Evolutionary conservation across 2,329 filamentous ascomycete species (phyloP).

Genomic region (Diplodia corticola): DNA sequence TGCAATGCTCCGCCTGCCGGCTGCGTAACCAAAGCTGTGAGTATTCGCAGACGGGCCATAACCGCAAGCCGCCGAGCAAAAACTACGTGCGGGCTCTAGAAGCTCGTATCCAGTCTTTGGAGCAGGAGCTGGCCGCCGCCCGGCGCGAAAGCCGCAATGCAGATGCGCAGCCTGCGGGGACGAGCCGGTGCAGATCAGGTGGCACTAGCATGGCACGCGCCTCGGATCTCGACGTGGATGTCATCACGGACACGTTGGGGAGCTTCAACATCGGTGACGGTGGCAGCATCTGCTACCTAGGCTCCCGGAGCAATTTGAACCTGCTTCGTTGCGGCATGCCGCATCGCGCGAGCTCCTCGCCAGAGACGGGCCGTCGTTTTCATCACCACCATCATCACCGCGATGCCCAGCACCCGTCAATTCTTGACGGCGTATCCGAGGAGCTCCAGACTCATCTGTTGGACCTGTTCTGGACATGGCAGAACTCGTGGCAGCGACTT

Average conservation of each 20-base stretch:
- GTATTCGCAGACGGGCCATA: neutral
- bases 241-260: neutral
- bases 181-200: neutral
- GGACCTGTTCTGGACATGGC: slow-evolving; percentile 3
- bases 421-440: neutral
- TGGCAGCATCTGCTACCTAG: neutral
- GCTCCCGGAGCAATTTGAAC: neutral
- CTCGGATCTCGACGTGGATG: neutral
- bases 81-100: neutral
- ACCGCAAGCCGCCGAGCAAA: slow-evolving; percentile 2
- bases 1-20: neutral
- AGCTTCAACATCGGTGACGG: slow-evolving; percentile 8
- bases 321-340: neutral
- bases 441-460: neutral
- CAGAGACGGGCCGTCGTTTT: no score
- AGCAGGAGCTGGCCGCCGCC: neutral
- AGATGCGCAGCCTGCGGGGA: neutral
- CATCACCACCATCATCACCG: neutral
- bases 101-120: neutral
- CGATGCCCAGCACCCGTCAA: neutral
- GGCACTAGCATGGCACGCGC: neutral
- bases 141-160: neutral
- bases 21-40: neutral
- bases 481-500: slow-evolving; percentile 1
- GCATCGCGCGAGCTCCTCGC: neutral